These are phyloP conservation scores for Pestalotiopsis sp. DNA, from an alignment of 2,329 filamentous ascomycete genomes.

Conservation along the genomic window DNA sequence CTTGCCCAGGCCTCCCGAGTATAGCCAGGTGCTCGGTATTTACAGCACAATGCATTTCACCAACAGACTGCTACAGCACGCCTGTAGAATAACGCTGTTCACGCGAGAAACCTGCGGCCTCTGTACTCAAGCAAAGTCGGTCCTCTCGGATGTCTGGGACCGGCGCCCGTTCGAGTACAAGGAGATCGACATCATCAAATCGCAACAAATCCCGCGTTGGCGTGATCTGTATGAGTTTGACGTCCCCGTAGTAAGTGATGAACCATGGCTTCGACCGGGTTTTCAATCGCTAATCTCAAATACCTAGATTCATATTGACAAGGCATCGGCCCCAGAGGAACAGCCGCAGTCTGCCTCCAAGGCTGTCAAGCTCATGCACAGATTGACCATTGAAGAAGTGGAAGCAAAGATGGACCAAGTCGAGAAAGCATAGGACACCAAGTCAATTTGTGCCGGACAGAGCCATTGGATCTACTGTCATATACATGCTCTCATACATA, in stretches of 20 bases:
- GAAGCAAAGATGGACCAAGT: slow-evolving; percentile 68
- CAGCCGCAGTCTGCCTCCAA: slow-evolving; percentile 56
- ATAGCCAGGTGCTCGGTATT: background rate
- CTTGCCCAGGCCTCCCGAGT: background rate
- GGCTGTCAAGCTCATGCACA: slow-evolving; percentile 77
- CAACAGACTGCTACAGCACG: slow-evolving; percentile 49
- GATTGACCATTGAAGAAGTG: slow-evolving; percentile 70
- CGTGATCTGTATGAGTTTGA: slow-evolving; percentile 79
- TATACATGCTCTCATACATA: no score
- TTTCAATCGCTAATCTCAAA: background rate
- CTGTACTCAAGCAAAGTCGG: slow-evolving; percentile 68
- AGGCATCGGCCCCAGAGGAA: slow-evolving; percentile 51
- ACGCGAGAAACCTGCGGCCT: slow-evolving; percentile 73
- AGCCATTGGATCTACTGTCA: background rate
- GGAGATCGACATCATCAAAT: slow-evolving; percentile 71
- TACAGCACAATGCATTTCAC: slow-evolving; percentile 51
- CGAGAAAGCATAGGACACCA: slow-evolving; percentile 24
- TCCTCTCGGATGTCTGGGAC: slow-evolving; percentile 70
- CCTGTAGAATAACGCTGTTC: slow-evolving; percentile 74
- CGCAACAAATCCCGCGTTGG: slow-evolving; percentile 63
- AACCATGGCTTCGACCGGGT: background rate
- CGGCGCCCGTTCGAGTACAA: slow-evolving; percentile 67
- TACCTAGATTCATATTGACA: slow-evolving; percentile 64
- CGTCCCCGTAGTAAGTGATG: slow-evolving; percentile 69
- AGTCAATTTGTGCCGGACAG: background rate